Base-by-base conservation (phyloP, 1,139 yeast genomes). In the Kazachstania sp. region DNA sequence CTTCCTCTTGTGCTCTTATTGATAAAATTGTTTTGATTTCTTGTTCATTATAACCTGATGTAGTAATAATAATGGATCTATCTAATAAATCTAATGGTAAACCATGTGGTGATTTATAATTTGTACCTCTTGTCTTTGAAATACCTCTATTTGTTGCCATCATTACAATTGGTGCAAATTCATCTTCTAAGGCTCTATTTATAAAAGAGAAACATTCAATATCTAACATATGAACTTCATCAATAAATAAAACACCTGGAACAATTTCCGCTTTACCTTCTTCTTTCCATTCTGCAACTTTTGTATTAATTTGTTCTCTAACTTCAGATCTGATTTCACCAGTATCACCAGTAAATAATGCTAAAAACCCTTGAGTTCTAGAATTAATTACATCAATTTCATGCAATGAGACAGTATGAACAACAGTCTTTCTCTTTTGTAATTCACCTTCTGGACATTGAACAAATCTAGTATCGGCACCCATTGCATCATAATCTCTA, bases 371-470 rank as follows among this genome's bases (percentile, higher is more conserved):
- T 69, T 94, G 99, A 43, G 95, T 90, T 67, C 99, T 81, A 15
- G 97, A 88, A 70, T 94, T 94, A 67, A 92, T 92, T 48, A 94
- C 98, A 68, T 94, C 99, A 60, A 94, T 92, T 68, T 94, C 99
- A 69, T 94, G 98, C 55, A 94, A 73, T 3, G 96, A 86, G 11
- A 94, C 97, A 0, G 96, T 90, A 69, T 94, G 99, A 18, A 88
- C 95, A 15, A 88, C 95, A 63, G 90, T 95, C 63, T 86, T 87
- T 60, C 97, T 80, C 63, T 86, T 86, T 70, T 94, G 98, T 63
- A 94, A 75, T 72, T 94, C 99, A 44, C 99, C 99, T 67, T 92
- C 97, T 32, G 99, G 99, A 66, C 97, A 87, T 68, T 92, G 97
- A 45, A 94, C 95, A 67, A 92, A 94, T 67, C 87, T 88, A 38